These are phyloP conservation scores for Acer negundo DNA, from an alignment of 345 rosid species.

Conservation along the genomic window DNA sequence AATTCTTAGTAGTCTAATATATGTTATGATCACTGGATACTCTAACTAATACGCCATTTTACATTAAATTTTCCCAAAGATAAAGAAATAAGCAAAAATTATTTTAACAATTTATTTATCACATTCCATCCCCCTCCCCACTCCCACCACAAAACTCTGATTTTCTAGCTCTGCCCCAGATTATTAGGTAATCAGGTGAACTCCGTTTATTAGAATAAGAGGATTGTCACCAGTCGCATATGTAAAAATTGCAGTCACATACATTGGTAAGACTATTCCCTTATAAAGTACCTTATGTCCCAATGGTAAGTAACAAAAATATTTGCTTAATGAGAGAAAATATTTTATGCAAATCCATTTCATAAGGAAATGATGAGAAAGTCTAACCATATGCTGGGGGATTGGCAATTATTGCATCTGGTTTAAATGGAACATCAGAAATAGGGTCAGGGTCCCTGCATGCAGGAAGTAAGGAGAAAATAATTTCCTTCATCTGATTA, in stretches of 20 bases:
- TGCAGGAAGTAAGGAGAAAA: slow-evolving; percentile 53
- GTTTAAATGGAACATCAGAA: slow-evolving; percentile 31
- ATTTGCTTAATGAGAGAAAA: neutral
- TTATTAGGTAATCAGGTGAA: neutral
- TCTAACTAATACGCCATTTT: too few relatives aligned
- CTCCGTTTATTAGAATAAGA: neutral
- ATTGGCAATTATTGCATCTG: slow-evolving; percentile 61
- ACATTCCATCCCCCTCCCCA: too few relatives aligned
- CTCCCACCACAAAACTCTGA: neutral
- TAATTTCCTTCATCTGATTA: slow-evolving; percentile 48
- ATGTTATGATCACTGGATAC: too few relatives aligned
- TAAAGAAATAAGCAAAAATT: too few relatives aligned
- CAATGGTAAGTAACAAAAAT: neutral
- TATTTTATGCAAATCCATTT: neutral
- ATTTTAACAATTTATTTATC: too few relatives aligned
- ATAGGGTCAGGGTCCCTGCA: slow-evolving; percentile 49
- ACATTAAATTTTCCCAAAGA: too few relatives aligned
- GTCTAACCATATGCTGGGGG: slow-evolving; percentile 61
- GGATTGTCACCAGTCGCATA: neutral
- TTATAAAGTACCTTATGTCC: neutral
- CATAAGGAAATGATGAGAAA: neutral
- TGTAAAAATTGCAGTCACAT: neutral
- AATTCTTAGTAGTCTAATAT: too few relatives aligned
- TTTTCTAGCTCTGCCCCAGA: neutral
- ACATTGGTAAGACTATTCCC: neutral